Evolutionary conservation across 805 yeast genomes (phyloP), one percentile per base, ranked within the genome.

Genomic region (Teunomyces stri): DNA sequence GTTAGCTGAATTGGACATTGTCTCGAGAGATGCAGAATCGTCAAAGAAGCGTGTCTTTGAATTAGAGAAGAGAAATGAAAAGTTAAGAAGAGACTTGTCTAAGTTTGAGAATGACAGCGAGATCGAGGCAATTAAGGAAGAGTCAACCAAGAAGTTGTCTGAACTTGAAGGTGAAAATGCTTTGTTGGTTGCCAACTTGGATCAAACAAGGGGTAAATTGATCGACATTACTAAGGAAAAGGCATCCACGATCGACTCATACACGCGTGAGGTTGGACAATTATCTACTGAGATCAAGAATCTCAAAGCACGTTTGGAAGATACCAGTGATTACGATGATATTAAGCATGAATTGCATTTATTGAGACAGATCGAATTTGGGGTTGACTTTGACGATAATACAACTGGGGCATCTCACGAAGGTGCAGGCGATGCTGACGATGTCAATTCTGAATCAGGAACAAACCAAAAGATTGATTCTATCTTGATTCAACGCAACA

Each of bases 51-150:
- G 94, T 48, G 78, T 82, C 1, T 61, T 80, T 43, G 89, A 85
- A 56, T 75, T 90, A 45, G 96, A 89, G 61, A 79, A 79, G 51
- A 75, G 96, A 49, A 91, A 89, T 58, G 87, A 87, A 58, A 84
- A 84, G 43, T 70, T 90, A 45, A 78, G 89, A 49, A 73, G 81
- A 13, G 86, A 86, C 46, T 63, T 90, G 44, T 79, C 85, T 36
- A 65, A 72, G 39, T 74, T 81, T 2, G 79, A 79, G 33, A 74
- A 78, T 45, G 74, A 80, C 65, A 53, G 71, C 58, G 59, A 78
- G 69, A 53, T 65, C 53, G 51, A 75, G 61, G 53, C 53, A 11
- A 41, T 77, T 21, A 68, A 68, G 45, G 76, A 74, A 49, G 68
- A 64, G 38, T 72, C 68, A 47, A 69, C 68, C 42, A 75, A 74